These are phyloP conservation scores for Dendrobium nobile DNA, from an alignment of 106 monocot genomes.

Conservation along the genomic window DNA sequence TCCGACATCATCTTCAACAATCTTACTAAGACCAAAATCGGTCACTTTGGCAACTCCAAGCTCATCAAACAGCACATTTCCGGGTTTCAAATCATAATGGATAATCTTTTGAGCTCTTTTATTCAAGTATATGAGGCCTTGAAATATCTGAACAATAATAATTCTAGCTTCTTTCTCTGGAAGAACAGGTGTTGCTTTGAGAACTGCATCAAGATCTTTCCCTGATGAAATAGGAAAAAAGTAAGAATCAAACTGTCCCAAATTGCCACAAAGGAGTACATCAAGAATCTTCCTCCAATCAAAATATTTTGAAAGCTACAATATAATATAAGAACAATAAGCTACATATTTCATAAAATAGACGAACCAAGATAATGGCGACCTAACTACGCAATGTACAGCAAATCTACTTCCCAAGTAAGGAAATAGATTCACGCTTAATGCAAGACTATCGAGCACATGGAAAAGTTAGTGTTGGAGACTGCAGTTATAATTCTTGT, in stretches of 20 bases:
- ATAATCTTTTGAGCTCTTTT: constrained; percentile 91
- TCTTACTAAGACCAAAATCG: constrained; percentile 99
- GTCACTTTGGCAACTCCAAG: constrained; percentile 88
- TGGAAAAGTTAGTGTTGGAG: not conserved
- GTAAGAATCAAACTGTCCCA: not conserved
- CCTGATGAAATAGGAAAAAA: constrained; percentile 30
- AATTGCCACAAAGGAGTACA: not conserved
- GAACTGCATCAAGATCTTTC: constrained; percentile 94
- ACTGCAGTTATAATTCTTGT: not conserved
- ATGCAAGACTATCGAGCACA: not conserved
- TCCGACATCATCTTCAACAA: constrained; percentile 90
- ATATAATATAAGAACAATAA: not conserved
- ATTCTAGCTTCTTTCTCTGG: constrained; percentile 95
- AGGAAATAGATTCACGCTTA: not conserved
- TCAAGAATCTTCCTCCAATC: not conserved
- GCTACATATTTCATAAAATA: not conserved
- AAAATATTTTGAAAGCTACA: too few relatives aligned
- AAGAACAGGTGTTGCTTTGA: constrained; percentile 84
- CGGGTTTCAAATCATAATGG: constrained; percentile 98
- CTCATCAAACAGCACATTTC: constrained; percentile 98
- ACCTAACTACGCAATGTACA: not conserved
- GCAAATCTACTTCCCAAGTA: not conserved
- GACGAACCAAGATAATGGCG: not conserved
- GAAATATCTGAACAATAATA: constrained; percentile 96
- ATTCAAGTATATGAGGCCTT: constrained; percentile 91